Evolutionary conservation across 345 rosid genomes (phyloP), one percentile per base, ranked within the genome.

Genomic region (Gossypioides kirkii): DNA sequence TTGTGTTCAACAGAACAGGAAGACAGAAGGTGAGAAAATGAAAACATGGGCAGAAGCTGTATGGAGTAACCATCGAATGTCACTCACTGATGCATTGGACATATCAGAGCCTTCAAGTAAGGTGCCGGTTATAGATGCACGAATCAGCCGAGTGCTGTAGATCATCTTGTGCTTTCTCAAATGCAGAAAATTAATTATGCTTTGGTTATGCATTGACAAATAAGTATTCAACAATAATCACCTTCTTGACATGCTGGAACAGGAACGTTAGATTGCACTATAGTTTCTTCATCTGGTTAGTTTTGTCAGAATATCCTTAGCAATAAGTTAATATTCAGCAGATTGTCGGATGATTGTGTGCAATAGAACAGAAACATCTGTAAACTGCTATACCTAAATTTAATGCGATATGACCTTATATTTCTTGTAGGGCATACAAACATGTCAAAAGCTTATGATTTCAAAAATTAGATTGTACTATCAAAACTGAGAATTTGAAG

Each of bases 21-120:
- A 80, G 82, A 62, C 69, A 8, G 96, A 95, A 86, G 99, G 98
- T 53, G 98, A 84, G 81, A 92, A 79, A 75, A 85, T 91, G 94
- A 91, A 86, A 76, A 77, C 76, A 61, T 95, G 96, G 98, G 96
- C 96, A 65, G 88, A 88, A 76, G 72, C 84, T 20, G 87, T 77
- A 10, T 94, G 98, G 97, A 84, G 84, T 79, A 94, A 90, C 81
- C 71, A 16, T 42, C 92, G 91, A 20, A 72, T 89, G 55, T 81
- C 89, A 22, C 86, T 89, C 26, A 72, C 91, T 2, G 90, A 89
- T 60, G 96, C 87, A 49, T 73, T 93, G 65, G 81, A 86, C 55
- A 67, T 74, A 72, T 73, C 88, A 0, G 86, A 74, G 73, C 77
- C 89, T 43, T 76, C 83, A 75, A 58, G 71, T 61, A 61, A 76